These are phyloP conservation scores for Chalara sp. DNA, from an alignment of 2,329 filamentous ascomycete species.

Conservation along the genomic window DNA sequence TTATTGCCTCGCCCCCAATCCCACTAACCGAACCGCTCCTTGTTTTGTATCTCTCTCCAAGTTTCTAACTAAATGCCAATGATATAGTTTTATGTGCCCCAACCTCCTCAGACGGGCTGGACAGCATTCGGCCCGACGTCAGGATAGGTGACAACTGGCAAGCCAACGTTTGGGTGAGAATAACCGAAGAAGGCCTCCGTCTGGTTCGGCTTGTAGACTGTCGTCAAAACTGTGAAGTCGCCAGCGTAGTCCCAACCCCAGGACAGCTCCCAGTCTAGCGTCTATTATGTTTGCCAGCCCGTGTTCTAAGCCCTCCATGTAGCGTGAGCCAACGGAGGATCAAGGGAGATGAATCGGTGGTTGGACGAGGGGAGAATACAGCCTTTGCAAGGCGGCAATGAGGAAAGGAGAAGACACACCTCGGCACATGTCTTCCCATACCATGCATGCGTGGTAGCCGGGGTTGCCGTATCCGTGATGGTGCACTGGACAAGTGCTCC, in stretches of 20 bases:
- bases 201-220: constrained; percentile 3
- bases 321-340: too few relatives aligned
- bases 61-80: too few relatives aligned
- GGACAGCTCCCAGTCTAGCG: constrained; percentile 8
- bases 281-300: background rate
- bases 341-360: background rate
- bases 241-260: constrained; percentile 12
- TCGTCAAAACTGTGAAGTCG: constrained; percentile 14
- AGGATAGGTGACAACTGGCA: constrained; percentile 1
- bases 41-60: too few relatives aligned
- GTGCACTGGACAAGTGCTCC: background rate
- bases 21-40: too few relatives aligned
- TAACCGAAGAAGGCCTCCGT: constrained; percentile 15
- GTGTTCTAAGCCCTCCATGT: background rate
- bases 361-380: background rate
- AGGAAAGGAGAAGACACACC: background rate
- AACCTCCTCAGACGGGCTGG: constrained; percentile 8
- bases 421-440: constrained; percentile 2
- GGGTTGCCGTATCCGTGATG: background rate
- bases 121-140: constrained; percentile 21
- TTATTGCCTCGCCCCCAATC: too few relatives aligned
- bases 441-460: constrained; percentile 1
- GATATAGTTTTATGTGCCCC: constrained; percentile 4
- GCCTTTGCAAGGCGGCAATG: background rate
- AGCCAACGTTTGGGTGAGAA: constrained; percentile 6